These are phyloP conservation scores for Ogataea trehaloabstinens DNA, from an alignment of 805 yeast species.

Conservation along the genomic window DNA sequence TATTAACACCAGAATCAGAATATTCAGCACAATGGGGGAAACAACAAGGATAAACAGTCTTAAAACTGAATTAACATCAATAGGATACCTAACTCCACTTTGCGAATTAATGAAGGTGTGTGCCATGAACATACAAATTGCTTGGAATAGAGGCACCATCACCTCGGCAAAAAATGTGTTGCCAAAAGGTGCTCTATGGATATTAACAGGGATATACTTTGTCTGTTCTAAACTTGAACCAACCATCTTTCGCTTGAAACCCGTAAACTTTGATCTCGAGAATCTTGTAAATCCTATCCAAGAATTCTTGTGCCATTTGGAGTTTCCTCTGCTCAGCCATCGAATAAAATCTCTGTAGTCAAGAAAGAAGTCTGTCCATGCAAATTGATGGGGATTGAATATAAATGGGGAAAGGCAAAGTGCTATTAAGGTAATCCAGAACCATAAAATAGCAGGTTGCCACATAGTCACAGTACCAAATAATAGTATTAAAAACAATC, in stretches of 20 bases:
- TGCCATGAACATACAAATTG: slow-evolving; percentile 68
- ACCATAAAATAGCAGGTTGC: slow-evolving; percentile 68
- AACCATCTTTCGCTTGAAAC: slow-evolving; percentile 69
- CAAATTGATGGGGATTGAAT: slow-evolving; percentile 55
- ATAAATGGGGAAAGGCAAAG: slow-evolving; percentile 49
- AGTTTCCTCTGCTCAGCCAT: slow-evolving; percentile 83
- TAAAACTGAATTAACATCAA: slow-evolving; percentile 55
- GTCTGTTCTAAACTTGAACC: slow-evolving; percentile 35
- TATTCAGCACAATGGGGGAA: slow-evolving; percentile 47
- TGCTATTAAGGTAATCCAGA: slow-evolving; percentile 48
- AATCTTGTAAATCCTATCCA: slow-evolving; percentile 78
- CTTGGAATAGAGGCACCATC: slow-evolving; percentile 65
- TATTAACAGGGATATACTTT: slow-evolving; percentile 34
- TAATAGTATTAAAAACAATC: slow-evolving; percentile 63
- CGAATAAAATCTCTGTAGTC: slow-evolving; percentile 51
- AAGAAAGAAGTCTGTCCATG: slow-evolving; percentile 43
- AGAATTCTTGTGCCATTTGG: slow-evolving; percentile 61
- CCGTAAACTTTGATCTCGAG: slow-evolving; percentile 86
- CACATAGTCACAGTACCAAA: slow-evolving; percentile 81
- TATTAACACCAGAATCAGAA: slow-evolving; percentile 29
- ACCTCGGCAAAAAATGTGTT: slow-evolving; percentile 81
- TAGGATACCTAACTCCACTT: slow-evolving; percentile 64
- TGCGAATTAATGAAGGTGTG: slow-evolving; percentile 83
- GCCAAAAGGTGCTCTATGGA: slow-evolving; percentile 74
- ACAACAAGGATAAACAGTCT: slow-evolving; percentile 56